A percentile compares a stretch with the other conserved stretches of the same genome.
phyloP scores from a whole-genome alignment of 2,329 filamentous ascomycete species.

The Talaromyces verruculosus region DNA sequence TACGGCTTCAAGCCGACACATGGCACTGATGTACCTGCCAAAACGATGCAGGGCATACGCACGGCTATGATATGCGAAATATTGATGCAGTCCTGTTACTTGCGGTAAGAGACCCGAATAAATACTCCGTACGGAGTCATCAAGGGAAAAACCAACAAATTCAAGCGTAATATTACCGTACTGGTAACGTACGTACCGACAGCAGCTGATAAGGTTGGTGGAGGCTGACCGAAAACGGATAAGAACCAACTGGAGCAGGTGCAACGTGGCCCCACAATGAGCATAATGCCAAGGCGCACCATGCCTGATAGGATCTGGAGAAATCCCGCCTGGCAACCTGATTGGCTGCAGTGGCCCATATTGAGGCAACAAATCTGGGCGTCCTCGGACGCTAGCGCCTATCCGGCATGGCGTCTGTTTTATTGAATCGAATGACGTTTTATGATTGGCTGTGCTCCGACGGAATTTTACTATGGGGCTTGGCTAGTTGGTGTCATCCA shows the following conservation, averaged over 20 bases:
- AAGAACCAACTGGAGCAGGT: not conserved
- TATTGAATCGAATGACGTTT: not conserved
- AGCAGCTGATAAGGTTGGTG: conserved; percentile 3
- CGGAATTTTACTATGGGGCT: not conserved
- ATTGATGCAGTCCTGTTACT: not conserved
- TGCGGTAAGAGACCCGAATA: not conserved
- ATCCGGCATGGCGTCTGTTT: conserved; percentile 4
- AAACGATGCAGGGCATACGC: not conserved
- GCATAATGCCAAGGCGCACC: not conserved
- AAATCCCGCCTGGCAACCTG: not conserved
- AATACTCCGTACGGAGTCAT: conserved; percentile 1
- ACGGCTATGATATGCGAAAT: not conserved
- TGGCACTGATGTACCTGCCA: not conserved
- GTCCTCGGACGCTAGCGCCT: not conserved
- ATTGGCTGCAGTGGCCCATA: not conserved
- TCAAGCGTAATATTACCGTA: not conserved
- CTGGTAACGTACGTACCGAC: not conserved
- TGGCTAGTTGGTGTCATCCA: not conserved
- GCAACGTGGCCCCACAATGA: not conserved
- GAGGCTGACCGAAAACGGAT: conserved; percentile 4
- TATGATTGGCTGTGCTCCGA: conserved; percentile 6
- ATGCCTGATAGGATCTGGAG: not conserved
- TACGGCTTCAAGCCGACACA: not conserved
- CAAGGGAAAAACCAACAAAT: not conserved
- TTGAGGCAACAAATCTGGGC: conserved; percentile 5